These are phyloP conservation scores for Lanmaoa pseudosensibilis DNA, from an alignment of 768 basidiomycete species.

Conservation along the genomic window DNA sequence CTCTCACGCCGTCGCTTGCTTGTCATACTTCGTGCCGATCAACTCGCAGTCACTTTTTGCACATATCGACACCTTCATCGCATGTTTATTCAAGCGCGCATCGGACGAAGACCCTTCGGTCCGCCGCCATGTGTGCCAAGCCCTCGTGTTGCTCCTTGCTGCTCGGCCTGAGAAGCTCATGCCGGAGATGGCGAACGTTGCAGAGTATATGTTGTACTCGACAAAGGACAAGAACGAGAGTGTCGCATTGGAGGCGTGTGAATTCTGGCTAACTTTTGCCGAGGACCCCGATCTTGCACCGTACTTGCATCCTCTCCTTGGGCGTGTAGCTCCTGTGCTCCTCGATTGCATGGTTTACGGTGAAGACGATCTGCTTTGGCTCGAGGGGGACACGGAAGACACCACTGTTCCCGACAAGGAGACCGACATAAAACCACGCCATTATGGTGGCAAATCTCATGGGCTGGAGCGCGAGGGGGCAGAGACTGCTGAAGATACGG, in stretches of 20 bases:
- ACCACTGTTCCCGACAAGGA: constrained; percentile 91
- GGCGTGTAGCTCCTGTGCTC: constrained; percentile 92
- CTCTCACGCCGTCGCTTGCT: constrained; percentile 88
- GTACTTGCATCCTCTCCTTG: constrained; percentile 82
- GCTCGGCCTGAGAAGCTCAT: constrained; percentile 94
- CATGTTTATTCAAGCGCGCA: constrained; percentile 90
- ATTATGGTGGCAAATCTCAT: constrained; percentile 85
- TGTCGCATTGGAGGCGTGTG: constrained; percentile 96
- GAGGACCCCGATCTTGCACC: constrained; percentile 88
- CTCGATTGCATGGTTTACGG: constrained; percentile 97
- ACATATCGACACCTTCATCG: constrained; percentile 92
- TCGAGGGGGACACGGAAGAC: constrained; percentile 90
- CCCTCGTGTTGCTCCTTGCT: constrained; percentile 88
- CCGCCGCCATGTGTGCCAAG: constrained; percentile 93
- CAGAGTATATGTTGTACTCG: constrained; percentile 98
- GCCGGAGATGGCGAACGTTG: constrained; percentile 93
- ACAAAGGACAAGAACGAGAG: constrained; percentile 97
- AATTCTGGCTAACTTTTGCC: constrained; percentile 99
- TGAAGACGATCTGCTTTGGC: constrained; percentile 92
- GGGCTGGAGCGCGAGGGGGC: constrained; percentile 70
- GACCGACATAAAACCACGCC: constrained; percentile 93
- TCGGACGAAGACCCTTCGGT: constrained; percentile 93
- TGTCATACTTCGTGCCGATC: constrained; percentile 91
- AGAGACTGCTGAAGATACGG: constrained; percentile 37
- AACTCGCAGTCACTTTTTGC: constrained; percentile 83